Evolutionary conservation across 1,284 basidiomycete genomes (phyloP).

Genomic region (Irpex sp.): DNA sequence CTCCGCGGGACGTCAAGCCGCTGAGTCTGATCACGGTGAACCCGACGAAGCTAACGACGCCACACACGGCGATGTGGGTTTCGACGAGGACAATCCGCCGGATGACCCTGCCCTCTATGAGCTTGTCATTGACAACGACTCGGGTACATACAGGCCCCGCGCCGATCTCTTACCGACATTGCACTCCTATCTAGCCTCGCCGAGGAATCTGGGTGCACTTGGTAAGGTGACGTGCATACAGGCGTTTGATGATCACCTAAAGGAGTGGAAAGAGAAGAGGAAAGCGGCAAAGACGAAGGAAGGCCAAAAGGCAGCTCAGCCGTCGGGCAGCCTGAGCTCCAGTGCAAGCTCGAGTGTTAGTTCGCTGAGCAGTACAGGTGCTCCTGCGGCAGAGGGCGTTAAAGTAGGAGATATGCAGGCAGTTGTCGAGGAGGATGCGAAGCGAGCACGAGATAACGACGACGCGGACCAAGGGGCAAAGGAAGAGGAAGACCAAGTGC

Average conservation of each 20-base stretch:
- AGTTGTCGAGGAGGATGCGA: constrained; percentile 19
- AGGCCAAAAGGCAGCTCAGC: constrained; percentile 13
- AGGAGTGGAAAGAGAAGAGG: constrained; percentile 28
- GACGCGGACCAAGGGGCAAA: constrained; percentile 18
- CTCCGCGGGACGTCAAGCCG: constrained; percentile 1
- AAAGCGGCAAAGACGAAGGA: constrained; percentile 20
- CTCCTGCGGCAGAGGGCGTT: constrained; percentile 2
- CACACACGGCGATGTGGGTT: neutral
- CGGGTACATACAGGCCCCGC: constrained; percentile 46
- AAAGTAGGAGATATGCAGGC: constrained; percentile 8
- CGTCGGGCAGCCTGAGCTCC: constrained; percentile 6
- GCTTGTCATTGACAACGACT: constrained; percentile 49
- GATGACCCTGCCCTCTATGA: constrained; percentile 36
- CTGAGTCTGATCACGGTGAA: neutral
- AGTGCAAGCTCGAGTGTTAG: constrained; percentile 15
- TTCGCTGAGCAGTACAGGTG: constrained; percentile 13
- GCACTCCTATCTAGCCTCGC: constrained; percentile 30
- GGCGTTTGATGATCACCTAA: constrained; percentile 24
- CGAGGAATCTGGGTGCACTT: constrained; percentile 28
- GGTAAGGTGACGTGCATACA: constrained; percentile 30
- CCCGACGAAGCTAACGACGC: constrained; percentile 7
- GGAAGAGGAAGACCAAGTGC: constrained; percentile 13
- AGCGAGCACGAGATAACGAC: constrained; percentile 20
- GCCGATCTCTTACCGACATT: constrained; percentile 36
- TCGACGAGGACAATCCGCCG: constrained; percentile 17